Evolutionary conservation across 129 eudicot species (phyloP).

Genomic region (Apium graveolens): DNA sequence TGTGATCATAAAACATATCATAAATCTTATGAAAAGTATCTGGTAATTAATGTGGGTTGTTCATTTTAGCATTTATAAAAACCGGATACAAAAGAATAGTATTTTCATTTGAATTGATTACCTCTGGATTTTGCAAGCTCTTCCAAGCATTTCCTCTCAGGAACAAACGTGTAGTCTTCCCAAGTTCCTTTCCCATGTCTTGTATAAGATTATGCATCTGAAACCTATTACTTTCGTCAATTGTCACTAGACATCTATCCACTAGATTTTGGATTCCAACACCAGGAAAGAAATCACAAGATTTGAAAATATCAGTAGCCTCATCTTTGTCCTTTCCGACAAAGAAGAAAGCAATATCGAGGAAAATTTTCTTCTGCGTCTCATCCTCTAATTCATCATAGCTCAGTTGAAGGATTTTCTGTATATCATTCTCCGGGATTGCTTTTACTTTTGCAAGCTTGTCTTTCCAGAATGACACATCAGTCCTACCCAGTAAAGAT

Average conservation of each 20-base stretch:
- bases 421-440: not conserved
- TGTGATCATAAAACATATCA: too few species aligned
- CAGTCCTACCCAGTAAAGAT: not conserved
- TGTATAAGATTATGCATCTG: not conserved
- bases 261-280: not conserved
- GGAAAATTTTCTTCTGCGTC: not conserved
- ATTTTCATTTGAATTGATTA: too few species aligned
- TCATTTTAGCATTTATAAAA: too few species aligned
- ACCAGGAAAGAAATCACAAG: not conserved
- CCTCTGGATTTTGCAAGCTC: too few species aligned
- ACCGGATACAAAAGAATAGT: too few species aligned
- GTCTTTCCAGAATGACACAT: not conserved
- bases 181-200: not conserved
- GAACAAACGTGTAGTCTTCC: not conserved
- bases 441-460: not conserved
- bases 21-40: too few species aligned
- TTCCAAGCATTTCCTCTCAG: not conserved
- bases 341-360: not conserved
- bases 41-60: too few species aligned
- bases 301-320: not conserved
- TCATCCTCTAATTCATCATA: not conserved
- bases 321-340: not conserved
- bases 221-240: not conserved
- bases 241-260: not conserved
- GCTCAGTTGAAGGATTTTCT: not conserved